phyloP scores from a whole-genome alignment of 257 asterid species.

The Ajuga chamaepitys region DNA sequence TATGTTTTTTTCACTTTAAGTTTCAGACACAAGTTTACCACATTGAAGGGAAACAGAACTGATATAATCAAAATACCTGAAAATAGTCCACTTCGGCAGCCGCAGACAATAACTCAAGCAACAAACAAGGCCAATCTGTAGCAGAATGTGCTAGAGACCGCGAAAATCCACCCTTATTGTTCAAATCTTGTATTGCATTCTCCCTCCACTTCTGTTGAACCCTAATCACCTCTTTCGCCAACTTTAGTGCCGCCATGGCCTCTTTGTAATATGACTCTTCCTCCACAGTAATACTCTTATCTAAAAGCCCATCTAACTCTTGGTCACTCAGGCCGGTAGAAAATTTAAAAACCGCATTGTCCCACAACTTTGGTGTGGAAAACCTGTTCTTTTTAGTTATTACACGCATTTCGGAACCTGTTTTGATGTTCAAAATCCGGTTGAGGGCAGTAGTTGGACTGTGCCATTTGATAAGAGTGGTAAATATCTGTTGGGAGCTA shows the following conservation, averaged over 20 bases:
- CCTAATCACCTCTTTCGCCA: slow-evolving; percentile 84
- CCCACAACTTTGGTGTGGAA: slow-evolving; percentile 66
- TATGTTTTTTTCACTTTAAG: not conserved
- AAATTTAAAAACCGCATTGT: slow-evolving; percentile 57
- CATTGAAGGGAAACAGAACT: no score
- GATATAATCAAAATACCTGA: slow-evolving; percentile 51
- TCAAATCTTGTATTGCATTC: slow-evolving; percentile 75
- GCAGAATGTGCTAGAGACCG: slow-evolving; percentile 81
- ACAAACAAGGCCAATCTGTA: slow-evolving; percentile 92
- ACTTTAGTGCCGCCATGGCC: slow-evolving; percentile 69
- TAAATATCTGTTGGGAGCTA: slow-evolving; percentile 76
- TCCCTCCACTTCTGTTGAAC: slow-evolving; percentile 74
- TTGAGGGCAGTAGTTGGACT: slow-evolving; percentile 62
- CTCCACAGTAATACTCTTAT: slow-evolving; percentile 30
- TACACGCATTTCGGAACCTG: slow-evolving; percentile 20
- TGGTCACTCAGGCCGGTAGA: slow-evolving; percentile 48
- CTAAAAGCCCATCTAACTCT: slow-evolving; percentile 43
- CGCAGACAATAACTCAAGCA: slow-evolving; percentile 77
- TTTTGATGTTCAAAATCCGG: slow-evolving; percentile 39
- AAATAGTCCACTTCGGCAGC: slow-evolving; percentile 87
- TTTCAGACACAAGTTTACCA: not conserved
- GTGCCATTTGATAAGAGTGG: slow-evolving; percentile 84
- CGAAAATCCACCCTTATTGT: slow-evolving; percentile 70
- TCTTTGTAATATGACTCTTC: slow-evolving; percentile 70
- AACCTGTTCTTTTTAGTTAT: slow-evolving; percentile 28